Base-by-base conservation (phyloP, 352 stramenopile species). In the Phytophthora ramorum region DNA sequence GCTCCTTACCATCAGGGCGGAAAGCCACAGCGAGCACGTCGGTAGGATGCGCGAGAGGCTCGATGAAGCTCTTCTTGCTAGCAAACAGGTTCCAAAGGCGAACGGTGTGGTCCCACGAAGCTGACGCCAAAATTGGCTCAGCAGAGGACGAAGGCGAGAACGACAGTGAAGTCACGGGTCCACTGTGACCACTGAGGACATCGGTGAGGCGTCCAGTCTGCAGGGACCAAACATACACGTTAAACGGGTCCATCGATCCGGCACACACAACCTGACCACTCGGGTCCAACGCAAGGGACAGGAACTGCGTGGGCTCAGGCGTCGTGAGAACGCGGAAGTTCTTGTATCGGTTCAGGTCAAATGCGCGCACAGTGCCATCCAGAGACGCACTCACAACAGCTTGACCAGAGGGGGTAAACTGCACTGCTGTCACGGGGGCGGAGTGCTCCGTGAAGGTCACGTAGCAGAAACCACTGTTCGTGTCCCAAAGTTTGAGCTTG, bases 1-100 rank as follows among this genome's bases (percentile, higher is more conserved):
- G 76, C 72, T 99, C 89, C 62, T 99, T 98, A 58, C 97, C 97
- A 73, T 99, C 98, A 1, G 96, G 96, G 30, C 97, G 89, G 70
- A 98, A 99, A 12, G 96, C 89, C 6, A 99, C 87, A 17, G 96
- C 97, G 17, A 99, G 81, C 30, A 99, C 97, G 66, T 99, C 97
- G 4, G 89, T 95, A 49, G 89, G 93, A 76, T 99, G 98, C 34
- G 97, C 91, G 3, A 99, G 87, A 19, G 93, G 98, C 75, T 99
- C 97, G 13, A 97, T 97, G 44, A 95, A 85, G 43, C 83, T 89
- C 66, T 98, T 97, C 65, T 99, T 98, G 61, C 89, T 97, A 57
- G 98, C 97, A 85, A 99, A 99, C 24, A 99, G 74, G 75, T 99
- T 98, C 98, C 98, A 99, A 4, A 99, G 81, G 24, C 98, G 98